Percentiles rank a stretch among this genome's conserved stretches.
Conservation (phyloP, 2,329 filamentous ascomycete species). For the Clonostachys chloroleuca region DNA sequence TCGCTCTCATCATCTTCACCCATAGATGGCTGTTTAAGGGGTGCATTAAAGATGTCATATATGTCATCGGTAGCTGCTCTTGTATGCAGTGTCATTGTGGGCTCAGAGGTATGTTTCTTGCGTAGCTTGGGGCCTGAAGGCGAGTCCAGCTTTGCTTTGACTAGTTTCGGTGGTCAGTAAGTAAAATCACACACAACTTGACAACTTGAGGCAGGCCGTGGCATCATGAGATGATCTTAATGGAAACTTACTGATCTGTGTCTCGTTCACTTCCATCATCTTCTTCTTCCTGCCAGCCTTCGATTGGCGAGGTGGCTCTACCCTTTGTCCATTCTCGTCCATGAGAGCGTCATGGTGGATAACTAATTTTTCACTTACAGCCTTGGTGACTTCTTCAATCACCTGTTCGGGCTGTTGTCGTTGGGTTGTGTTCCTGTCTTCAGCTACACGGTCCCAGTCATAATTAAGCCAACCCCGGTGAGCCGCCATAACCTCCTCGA, state of each 20-base stretch:
- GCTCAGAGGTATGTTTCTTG: slow-evolving; percentile 70
- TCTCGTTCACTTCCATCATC: slow-evolving; percentile 81
- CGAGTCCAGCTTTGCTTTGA: slow-evolving; percentile 90
- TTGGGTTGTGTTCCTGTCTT: too few species aligned
- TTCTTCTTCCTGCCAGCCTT: slow-evolving; percentile 65
- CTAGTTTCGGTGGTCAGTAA: slow-evolving; percentile 32
- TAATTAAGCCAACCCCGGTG: slow-evolving; percentile 65
- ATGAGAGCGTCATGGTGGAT: slow-evolving; percentile 27
- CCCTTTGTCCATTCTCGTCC: slow-evolving; percentile 51
- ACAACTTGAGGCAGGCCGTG: too few species aligned
- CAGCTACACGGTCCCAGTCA: slow-evolving; percentile 37
- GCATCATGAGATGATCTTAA: neutral
- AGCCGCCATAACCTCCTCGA: slow-evolving; percentile 84
- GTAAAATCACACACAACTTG: neutral
- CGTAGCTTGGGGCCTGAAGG: slow-evolving; percentile 80
- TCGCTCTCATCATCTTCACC: slow-evolving; percentile 39
- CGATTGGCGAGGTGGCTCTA: slow-evolving; percentile 35
- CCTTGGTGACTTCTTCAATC: slow-evolving; percentile 3
- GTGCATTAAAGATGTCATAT: slow-evolving; percentile 94
- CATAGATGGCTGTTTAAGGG: slow-evolving; percentile 27
- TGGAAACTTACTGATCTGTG: slow-evolving; percentile 73
- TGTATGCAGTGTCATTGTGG: slow-evolving; percentile 98
- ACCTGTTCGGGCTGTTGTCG: neutral
- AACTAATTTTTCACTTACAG: slow-evolving; percentile 6
- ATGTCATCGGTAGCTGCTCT: slow-evolving; percentile 95